Conservation (phyloP, 2,329 filamentous ascomycete species). For the Alternaria sp. region DNA sequence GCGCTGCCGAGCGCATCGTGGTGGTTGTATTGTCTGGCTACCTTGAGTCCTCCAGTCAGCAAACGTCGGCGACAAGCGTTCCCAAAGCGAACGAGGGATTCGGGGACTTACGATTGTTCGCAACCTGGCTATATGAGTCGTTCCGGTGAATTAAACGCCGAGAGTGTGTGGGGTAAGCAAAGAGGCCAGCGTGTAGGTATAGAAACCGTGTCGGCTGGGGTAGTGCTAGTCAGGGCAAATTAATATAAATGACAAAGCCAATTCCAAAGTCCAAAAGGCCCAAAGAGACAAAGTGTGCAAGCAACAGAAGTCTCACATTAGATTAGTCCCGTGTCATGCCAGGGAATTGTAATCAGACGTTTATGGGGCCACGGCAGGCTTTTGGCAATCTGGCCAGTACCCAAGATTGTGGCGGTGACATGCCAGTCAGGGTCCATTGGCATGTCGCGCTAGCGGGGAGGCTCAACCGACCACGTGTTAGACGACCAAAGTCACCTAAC, state of each 20-base stretch:
- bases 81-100: slow-evolving; percentile 22
- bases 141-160: slow-evolving; percentile 28
- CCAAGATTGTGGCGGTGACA: slow-evolving; percentile 31
- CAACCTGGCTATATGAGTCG: slow-evolving; percentile 34
- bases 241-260: slow-evolving; percentile 33
- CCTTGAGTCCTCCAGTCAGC: slow-evolving; percentile 43
- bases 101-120: slow-evolving; percentile 30
- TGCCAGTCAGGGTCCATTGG: slow-evolving; percentile 24
- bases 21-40: slow-evolving; percentile 22
- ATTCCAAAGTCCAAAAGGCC: slow-evolving; percentile 20
- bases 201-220: slow-evolving; percentile 36
- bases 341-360: slow-evolving; percentile 45
- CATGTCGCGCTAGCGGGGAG: slow-evolving; percentile 15
- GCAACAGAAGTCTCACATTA: slow-evolving; percentile 30
- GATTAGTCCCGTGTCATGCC: slow-evolving; percentile 22
- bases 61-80: slow-evolving; percentile 43
- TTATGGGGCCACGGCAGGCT: slow-evolving; percentile 39
- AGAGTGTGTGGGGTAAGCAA: slow-evolving; percentile 41
- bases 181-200: slow-evolving; percentile 51
- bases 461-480: slow-evolving; percentile 20
- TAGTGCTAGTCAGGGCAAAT: slow-evolving; percentile 20
- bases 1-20: slow-evolving; percentile 62
- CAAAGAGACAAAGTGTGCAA: slow-evolving; percentile 26
- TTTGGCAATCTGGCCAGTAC: slow-evolving; percentile 47
- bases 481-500: too few relatives aligned